A percentile compares a stretch with the other conserved stretches of the same genome.
Conservation (phyloP, 495 filamentous ascomycete genomes). For the Penicillium tannophilum region DNA sequence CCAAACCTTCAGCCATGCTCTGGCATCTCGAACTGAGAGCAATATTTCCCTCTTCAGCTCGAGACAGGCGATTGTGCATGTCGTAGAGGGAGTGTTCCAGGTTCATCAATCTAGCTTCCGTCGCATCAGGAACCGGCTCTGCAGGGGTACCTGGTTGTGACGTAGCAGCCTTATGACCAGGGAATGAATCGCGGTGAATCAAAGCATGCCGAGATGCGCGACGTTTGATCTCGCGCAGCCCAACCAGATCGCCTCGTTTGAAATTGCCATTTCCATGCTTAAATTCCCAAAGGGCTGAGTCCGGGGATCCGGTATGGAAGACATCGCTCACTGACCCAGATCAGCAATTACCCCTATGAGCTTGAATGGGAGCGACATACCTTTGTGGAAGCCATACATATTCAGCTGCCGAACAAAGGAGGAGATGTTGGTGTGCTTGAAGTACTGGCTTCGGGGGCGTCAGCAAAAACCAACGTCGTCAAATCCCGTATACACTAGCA, state of each 20-base stretch:
- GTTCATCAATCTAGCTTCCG: constrained; percentile 71
- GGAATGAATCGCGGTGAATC: constrained; percentile 93
- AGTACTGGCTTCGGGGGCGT: constrained; percentile 71
- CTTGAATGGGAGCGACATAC: constrained; percentile 48
- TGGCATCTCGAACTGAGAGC: constrained; percentile 80
- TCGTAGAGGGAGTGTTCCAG: constrained; percentile 86
- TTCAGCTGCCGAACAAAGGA: constrained; percentile 98
- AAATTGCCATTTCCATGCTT: constrained; percentile 98
- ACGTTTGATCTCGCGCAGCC: constrained; percentile 93
- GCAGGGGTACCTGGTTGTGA: constrained; percentile 84
- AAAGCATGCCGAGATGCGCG: constrained; percentile 94
- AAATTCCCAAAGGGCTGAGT: constrained; percentile 97
- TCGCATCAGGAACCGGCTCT: constrained; percentile 75
- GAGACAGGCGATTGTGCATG: constrained; percentile 69
- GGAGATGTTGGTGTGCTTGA: constrained; percentile 99
- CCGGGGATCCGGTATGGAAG: constrained; percentile 94
- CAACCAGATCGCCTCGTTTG: constrained; percentile 89
- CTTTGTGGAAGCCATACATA: constrained; percentile 99
- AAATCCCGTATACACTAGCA: constrained; percentile 19
- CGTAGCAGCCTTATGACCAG: constrained; percentile 67
- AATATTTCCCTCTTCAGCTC: constrained; percentile 81
- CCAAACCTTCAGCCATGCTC: constrained; percentile 76
- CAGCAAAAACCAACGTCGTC: constrained; percentile 21
- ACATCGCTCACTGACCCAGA: constrained; percentile 83
- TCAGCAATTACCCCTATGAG: constrained; percentile 1